Percentiles rank a stretch among this genome's conserved stretches.
These are phyloP conservation scores for Mycena rebaudengoi DNA, from an alignment of 768 basidiomycete genomes.

Conservation along the genomic window DNA sequence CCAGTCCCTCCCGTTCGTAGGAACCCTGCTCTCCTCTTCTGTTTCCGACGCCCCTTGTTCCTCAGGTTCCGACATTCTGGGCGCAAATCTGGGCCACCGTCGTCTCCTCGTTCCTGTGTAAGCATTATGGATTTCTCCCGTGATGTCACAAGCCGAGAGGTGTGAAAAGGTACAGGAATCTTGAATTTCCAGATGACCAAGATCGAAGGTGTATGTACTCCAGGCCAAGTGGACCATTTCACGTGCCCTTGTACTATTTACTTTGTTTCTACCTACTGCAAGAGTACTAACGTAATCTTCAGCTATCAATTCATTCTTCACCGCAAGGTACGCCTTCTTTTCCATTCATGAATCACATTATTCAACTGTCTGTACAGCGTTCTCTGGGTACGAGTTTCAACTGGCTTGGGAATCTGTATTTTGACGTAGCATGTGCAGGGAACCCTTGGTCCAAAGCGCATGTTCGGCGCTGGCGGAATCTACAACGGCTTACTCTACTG, in stretches of 20 bases:
- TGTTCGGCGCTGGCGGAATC: not conserved
- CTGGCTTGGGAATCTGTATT: too few relatives aligned
- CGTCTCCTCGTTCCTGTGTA: constrained; percentile 37
- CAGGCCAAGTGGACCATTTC: constrained; percentile 40
- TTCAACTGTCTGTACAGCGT: not conserved
- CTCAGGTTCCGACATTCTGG: constrained; percentile 37
- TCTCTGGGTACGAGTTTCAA: constrained; percentile 28
- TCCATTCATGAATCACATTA: not conserved
- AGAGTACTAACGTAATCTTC: too few relatives aligned
- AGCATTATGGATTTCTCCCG: too few relatives aligned
- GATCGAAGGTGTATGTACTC: constrained; percentile 41
- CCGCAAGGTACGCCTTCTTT: constrained; percentile 40
- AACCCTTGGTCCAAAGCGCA: not conserved
- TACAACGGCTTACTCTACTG: not conserved
- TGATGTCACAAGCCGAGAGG: too few relatives aligned
- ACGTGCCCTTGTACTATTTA: constrained; percentile 46
- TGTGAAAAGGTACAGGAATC: too few relatives aligned
- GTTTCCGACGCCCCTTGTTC: not conserved
- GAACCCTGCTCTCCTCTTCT: not conserved
- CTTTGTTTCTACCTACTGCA: too few relatives aligned
- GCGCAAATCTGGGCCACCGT: constrained; percentile 42
- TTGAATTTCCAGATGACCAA: constrained; percentile 37
- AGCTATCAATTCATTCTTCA: constrained; percentile 48
- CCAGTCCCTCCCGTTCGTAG: not conserved
- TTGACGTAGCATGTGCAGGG: constrained; percentile 7